phyloP scores from a whole-genome alignment of 169 alveolate species.

The Plasmodium ovale region DNA sequence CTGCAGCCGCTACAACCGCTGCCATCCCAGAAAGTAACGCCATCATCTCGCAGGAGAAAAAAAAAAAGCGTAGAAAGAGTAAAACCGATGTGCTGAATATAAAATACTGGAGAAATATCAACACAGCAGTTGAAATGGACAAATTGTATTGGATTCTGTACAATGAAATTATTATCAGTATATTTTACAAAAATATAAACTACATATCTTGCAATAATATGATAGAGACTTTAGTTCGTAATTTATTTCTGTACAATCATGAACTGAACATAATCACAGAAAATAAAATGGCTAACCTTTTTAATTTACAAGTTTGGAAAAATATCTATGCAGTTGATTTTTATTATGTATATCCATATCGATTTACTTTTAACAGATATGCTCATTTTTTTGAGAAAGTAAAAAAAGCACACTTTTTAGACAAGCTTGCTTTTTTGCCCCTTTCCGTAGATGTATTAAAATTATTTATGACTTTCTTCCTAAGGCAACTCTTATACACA shows the following conservation, averaged over 20 bases:
- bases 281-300: slow-evolving; percentile 23
- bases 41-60: no score
- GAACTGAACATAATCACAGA: slow-evolving; percentile 45
- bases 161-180: slow-evolving; percentile 44
- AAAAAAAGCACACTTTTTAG: slow-evolving; percentile 38
- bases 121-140: slow-evolving; percentile 48
- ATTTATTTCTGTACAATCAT: slow-evolving; percentile 29
- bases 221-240: slow-evolving; percentile 47
- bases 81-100: slow-evolving; percentile 43
- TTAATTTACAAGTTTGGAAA: slow-evolving; percentile 61
- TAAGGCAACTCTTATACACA: slow-evolving; percentile 31
- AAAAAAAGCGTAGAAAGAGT: background rate
- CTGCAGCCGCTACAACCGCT: background rate
- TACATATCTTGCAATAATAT: slow-evolving; percentile 54
- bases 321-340: slow-evolving; percentile 32
- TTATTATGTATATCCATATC: slow-evolving; percentile 59
- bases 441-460: slow-evolving; percentile 38
- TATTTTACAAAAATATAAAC: slow-evolving; percentile 58
- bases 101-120: slow-evolving; percentile 65
- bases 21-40: background rate
- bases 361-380: slow-evolving; percentile 54
- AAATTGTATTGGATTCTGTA: slow-evolving; percentile 62
- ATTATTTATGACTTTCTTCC: slow-evolving; percentile 52
- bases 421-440: slow-evolving; percentile 46
- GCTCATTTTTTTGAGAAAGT: slow-evolving; percentile 42